Evolutionary conservation across 2,329 filamentous ascomycete genomes (phyloP), one percentile per base, ranked within the genome.

Genomic region (Calycina marina): DNA sequence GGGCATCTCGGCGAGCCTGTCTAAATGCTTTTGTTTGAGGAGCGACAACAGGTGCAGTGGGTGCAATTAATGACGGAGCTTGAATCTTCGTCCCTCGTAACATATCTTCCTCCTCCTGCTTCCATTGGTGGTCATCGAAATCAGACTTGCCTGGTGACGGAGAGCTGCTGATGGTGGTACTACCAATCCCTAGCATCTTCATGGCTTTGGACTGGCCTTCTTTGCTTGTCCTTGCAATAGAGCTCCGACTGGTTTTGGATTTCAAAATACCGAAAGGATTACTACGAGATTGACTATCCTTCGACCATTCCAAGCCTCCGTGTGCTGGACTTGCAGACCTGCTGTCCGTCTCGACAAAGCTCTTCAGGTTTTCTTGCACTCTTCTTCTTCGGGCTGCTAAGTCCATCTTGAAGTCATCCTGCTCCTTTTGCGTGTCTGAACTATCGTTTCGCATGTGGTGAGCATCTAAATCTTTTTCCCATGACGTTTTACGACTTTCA

Each of bases 281-380:
- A 4, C 68, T 56, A 30, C 60, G 46, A 38, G 32, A 30, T 14
- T 6, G 53, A 41, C 3, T 50, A 40, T 35, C 49, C 38, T 29
- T 51, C 18, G 26, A 57, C 58, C 36, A 51, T 45, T 28, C 51
- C n/a, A n/a, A 22, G 39, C 4, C 49, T 43, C 18, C 63, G 58
- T 9, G 50, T 36, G 31, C 30, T 9, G 29, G 52, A 46, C 40
- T 54, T 22, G 34, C 56, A 42, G 14, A 63, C 60, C 26, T 59
- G 13, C 38, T 61, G 28, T 82, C 73, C 3, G 66, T 65, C 44
- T 80, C 76, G 1, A 71, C 72, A 40, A 75, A 77, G 1, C 69
- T 77, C 5, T 72, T 79, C 27, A 86, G 58, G 42, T 72, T 77
- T 52, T 86, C 78, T 31, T 81, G 73, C 5, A 86, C 77, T 1